A percentile compares a stretch with the other conserved stretches of the same genome.
phyloP scores from a whole-genome alignment of 345 rosid genomes.

The Trapa bicornis region DNA sequence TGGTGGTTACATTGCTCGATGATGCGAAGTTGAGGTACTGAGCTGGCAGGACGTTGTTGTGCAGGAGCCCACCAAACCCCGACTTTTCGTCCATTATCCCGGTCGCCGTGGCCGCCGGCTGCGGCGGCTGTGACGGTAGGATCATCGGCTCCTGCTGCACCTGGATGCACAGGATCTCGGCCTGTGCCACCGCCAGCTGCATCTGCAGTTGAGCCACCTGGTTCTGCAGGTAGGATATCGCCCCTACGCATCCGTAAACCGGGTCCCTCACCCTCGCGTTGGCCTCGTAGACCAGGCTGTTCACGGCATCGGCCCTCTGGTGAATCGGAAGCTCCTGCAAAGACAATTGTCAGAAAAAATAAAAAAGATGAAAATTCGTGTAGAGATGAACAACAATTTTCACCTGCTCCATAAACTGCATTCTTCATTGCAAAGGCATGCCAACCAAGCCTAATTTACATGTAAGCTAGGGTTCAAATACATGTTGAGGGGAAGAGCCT shows the following conservation, averaged over 20 bases:
- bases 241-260: slow-evolving; percentile 19
- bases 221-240: slow-evolving; percentile 18
- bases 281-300: slow-evolving; percentile 22
- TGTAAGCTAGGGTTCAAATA: too few species aligned
- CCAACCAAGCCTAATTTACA: too few species aligned
- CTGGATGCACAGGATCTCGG: slow-evolving; percentile 20
- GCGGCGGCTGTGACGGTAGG: slow-evolving; percentile 3
- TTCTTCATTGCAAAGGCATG: too few species aligned
- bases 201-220: slow-evolving; percentile 18
- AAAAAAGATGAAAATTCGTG: too few species aligned
- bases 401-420: too few species aligned
- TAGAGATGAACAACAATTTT: background rate
- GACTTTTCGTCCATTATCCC: slow-evolving; percentile 8
- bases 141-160: slow-evolving; percentile 14
- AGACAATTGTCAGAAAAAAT: too few species aligned
- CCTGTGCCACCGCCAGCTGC: slow-evolving; percentile 24
- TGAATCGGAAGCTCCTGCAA: slow-evolving; percentile 13
- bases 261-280: slow-evolving; percentile 19
- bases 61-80: background rate
- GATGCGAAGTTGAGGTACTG: slow-evolving; percentile 13
- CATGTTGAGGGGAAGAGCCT: too few species aligned
- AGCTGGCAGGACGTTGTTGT: slow-evolving; percentile 6
- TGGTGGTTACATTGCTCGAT: slow-evolving; percentile 8
- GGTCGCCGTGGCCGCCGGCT: background rate
- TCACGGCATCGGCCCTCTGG: slow-evolving; percentile 17